Percentiles rank a stretch among this genome's conserved stretches.
phyloP scores from a whole-genome alignment of 1,284 basidiomycete species.

The Trichosporon sp. region DNA sequence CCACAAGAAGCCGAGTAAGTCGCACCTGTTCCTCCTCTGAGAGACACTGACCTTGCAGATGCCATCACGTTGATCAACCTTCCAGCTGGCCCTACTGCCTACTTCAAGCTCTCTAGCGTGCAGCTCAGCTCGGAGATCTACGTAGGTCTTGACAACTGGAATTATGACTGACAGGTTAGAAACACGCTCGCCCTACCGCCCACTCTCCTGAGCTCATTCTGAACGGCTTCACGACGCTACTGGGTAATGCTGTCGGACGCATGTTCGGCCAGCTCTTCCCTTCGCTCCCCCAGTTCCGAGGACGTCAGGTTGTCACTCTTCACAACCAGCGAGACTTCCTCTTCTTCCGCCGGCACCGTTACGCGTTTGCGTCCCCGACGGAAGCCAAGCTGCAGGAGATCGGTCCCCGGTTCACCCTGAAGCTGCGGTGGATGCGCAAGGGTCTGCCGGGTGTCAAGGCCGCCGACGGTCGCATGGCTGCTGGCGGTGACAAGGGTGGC shows the following conservation, averaged over 20 bases:
- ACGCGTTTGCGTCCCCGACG: slow-evolving; percentile 84
- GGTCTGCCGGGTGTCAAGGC: slow-evolving; percentile 71
- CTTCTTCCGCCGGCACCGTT: slow-evolving; percentile 92
- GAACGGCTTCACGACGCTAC: slow-evolving; percentile 89
- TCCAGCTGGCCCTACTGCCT: slow-evolving; percentile 88
- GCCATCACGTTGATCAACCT: slow-evolving; percentile 88
- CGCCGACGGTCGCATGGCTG: slow-evolving; percentile 44
- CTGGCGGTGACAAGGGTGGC: slow-evolving; percentile 58
- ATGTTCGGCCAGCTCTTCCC: slow-evolving; percentile 96
- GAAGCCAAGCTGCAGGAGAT: slow-evolving; percentile 96
- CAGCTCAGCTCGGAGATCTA: slow-evolving; percentile 79
- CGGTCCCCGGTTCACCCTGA: slow-evolving; percentile 93
- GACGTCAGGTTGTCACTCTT: slow-evolving; percentile 92
- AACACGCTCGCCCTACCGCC: slow-evolving; percentile 84
- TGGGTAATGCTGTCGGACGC: slow-evolving; percentile 86
- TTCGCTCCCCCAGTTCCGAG: slow-evolving; percentile 89
- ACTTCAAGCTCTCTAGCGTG: slow-evolving; percentile 90
- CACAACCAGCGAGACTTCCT: slow-evolving; percentile 98
- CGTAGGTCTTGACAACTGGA: slow-evolving; percentile 54
- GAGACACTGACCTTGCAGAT: slow-evolving; percentile 54
- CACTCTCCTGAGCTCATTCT: slow-evolving; percentile 92
- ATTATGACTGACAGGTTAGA: slow-evolving; percentile 53
- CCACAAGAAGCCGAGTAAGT: slow-evolving; percentile 81
- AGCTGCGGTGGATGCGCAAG: slow-evolving; percentile 81
- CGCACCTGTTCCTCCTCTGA: not conserved